Conservation (phyloP, 1,284 basidiomycete genomes). For the Pseudozyma pruni region DNA sequence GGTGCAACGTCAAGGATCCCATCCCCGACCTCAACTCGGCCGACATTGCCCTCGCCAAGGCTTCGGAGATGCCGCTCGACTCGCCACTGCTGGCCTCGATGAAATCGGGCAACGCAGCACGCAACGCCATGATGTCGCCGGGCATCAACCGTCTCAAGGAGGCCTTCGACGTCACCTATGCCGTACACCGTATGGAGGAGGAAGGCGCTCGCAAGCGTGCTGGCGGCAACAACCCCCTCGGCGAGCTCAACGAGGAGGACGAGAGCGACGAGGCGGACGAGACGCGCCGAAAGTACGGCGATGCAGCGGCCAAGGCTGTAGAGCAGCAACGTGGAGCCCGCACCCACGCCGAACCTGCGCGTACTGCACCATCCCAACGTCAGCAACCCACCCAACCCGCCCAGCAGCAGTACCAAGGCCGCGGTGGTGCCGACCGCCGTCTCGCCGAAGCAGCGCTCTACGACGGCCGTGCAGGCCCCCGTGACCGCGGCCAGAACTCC, state of each 20-base stretch:
- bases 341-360: conserved; percentile 50
- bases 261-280: conserved; percentile 69
- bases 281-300: conserved; percentile 63
- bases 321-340: conserved; percentile 55
- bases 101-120: conserved; percentile 70
- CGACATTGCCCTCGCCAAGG: conserved; percentile 62
- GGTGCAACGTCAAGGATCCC: conserved; percentile 76
- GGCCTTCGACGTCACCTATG: conserved; percentile 98
- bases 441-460: conserved; percentile 68
- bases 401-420: conserved; percentile 59
- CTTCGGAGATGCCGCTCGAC: conserved; percentile 76
- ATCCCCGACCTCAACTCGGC: conserved; percentile 62
- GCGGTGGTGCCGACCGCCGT: conserved; percentile 59
- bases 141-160: conserved; percentile 86
- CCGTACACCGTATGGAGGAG: conserved; percentile 98
- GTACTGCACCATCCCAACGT: conserved; percentile 37
- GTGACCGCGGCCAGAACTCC: conserved; percentile 53
- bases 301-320: conserved; percentile 63
- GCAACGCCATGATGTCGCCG: conserved; percentile 81
- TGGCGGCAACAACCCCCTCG: conserved; percentile 71
- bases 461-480: conserved; percentile 59
- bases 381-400: conserved; percentile 25
- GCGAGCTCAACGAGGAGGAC: conserved; percentile 91
- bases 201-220: conserved; percentile 79
- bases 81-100: conserved; percentile 87